These are phyloP conservation scores for Diaporthe vexans DNA, from an alignment of 2,329 filamentous ascomycete genomes.

Conservation along the genomic window DNA sequence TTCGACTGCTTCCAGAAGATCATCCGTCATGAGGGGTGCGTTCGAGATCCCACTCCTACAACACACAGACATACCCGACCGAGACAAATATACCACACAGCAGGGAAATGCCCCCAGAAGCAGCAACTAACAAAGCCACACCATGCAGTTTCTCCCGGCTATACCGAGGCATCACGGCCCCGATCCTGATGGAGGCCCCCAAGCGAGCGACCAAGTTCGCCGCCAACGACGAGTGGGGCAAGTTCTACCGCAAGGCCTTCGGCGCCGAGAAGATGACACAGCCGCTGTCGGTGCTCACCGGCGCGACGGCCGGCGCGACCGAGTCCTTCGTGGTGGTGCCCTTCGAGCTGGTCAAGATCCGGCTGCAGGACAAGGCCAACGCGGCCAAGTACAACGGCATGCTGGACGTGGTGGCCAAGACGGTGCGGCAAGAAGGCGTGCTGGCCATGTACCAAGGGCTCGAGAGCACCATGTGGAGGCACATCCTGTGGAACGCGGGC, in stretches of 20 bases:
- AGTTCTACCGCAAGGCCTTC: slow-evolving; percentile 91
- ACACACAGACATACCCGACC: not conserved
- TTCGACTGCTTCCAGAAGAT: slow-evolving; percentile 98
- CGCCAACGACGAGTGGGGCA: slow-evolving; percentile 98
- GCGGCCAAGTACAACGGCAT: slow-evolving; percentile 89
- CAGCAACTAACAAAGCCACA: slow-evolving; percentile 35
- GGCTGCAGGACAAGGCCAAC: slow-evolving; percentile 94
- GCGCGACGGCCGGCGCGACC: slow-evolving; percentile 93
- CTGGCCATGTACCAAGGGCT: slow-evolving; percentile 96
- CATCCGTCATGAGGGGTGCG: slow-evolving; percentile 92
- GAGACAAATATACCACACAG: not conserved
- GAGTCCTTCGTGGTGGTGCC: slow-evolving; percentile 98
- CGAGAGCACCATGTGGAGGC: slow-evolving; percentile 96
- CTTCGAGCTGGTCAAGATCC: slow-evolving; percentile 98
- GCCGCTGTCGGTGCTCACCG: slow-evolving; percentile 90
- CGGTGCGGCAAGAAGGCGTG: slow-evolving; percentile 84
- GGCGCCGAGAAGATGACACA: slow-evolving; percentile 91
- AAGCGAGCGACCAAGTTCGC: slow-evolving; percentile 99
- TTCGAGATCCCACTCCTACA: not conserved
- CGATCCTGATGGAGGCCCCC: slow-evolving; percentile 90
- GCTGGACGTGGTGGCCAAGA: slow-evolving; percentile 85
- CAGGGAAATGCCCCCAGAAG: not conserved
- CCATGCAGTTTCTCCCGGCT: slow-evolving; percentile 81
- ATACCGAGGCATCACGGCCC: slow-evolving; percentile 95
- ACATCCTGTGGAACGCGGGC: slow-evolving; percentile 85